These are phyloP conservation scores for Saccharomycopsis babjevae DNA, from an alignment of 805 yeast genomes.

Conservation along the genomic window DNA sequence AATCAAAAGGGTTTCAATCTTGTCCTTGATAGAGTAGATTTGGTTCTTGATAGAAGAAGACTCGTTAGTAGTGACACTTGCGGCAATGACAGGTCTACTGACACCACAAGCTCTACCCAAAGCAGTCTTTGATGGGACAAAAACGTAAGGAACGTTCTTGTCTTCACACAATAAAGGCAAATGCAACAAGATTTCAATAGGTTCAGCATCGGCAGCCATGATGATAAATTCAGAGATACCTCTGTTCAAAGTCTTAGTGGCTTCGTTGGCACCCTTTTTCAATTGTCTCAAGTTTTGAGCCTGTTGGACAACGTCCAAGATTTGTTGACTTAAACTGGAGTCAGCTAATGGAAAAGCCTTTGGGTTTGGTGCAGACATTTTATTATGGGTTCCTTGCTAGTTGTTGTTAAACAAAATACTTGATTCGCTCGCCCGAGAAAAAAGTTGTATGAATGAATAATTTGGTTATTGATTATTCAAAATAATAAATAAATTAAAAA, in stretches of 20 bases:
- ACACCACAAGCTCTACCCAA: conserved; percentile 99
- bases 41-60: conserved; percentile 96
- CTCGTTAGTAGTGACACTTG: conserved; percentile 95
- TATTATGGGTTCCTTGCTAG: conserved; percentile 43
- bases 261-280: conserved; percentile 99
- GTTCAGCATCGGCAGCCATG: conserved; percentile 99
- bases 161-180: conserved; percentile 97
- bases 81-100: conserved; percentile 98
- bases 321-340: conserved; percentile 89
- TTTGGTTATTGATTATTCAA: not conserved
- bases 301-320: conserved; percentile 95
- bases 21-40: conserved; percentile 95
- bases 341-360: conserved; percentile 99
- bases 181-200: conserved; percentile 95
- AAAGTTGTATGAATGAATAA: not conserved
- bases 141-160: conserved; percentile 98
- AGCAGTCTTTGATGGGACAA: conserved; percentile 97
- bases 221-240: conserved; percentile 98
- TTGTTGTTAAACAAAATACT: not conserved
- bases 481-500: not conserved
- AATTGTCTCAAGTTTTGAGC: conserved; percentile 96
- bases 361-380: conserved; percentile 87
- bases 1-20: conserved; percentile 94
- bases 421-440: conserved; percentile 29
- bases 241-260: conserved; percentile 97